Conservation (phyloP, 2,329 filamentous ascomycete species). For the Fusarium proliferatum region DNA sequence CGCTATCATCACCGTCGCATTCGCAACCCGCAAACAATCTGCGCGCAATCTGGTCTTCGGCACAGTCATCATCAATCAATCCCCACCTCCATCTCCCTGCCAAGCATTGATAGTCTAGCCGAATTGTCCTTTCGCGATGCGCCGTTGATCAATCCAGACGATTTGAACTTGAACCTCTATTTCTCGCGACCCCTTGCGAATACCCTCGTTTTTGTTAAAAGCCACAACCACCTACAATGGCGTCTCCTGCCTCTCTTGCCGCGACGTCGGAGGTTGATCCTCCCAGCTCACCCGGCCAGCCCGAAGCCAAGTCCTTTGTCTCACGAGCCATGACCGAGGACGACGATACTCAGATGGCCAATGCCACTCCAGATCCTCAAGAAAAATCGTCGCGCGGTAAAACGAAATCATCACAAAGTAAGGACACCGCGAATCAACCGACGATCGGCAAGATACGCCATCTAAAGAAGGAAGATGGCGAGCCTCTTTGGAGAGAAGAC, state of each 20-base stretch:
- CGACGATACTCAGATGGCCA: conserved; percentile 58
- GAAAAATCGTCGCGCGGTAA: conserved; percentile 54
- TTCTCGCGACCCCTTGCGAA: background rate
- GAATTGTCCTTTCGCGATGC: conserved; percentile 34
- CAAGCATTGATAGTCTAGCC: conserved; percentile 17
- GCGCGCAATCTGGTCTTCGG: conserved; percentile 21
- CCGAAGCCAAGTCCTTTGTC: conserved; percentile 59
- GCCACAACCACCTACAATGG: conserved; percentile 46
- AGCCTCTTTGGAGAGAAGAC: conserved; percentile 86
- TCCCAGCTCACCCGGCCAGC: conserved; percentile 58
- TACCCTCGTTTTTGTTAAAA: conserved; percentile 19
- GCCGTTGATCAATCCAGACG: conserved; percentile 31
- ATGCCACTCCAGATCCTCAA: conserved; percentile 57
- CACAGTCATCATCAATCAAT: conserved; percentile 25
- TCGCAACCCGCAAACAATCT: conserved; percentile 25
- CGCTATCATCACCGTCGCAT: conserved; percentile 31
- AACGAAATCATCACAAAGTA: conserved; percentile 49
- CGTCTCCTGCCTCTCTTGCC: conserved; percentile 54
- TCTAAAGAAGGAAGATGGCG: conserved; percentile 88
- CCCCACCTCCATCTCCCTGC: conserved; percentile 24
- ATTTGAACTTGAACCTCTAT: conserved; percentile 6
- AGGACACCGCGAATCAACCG: conserved; percentile 51
- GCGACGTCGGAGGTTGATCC: conserved; percentile 59
- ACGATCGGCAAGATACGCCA: conserved; percentile 79
- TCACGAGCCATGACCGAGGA: conserved; percentile 60